Evolutionary conservation across 148 eudicot genomes (phyloP).

Genomic region (Vaccinium corymbosum): DNA sequence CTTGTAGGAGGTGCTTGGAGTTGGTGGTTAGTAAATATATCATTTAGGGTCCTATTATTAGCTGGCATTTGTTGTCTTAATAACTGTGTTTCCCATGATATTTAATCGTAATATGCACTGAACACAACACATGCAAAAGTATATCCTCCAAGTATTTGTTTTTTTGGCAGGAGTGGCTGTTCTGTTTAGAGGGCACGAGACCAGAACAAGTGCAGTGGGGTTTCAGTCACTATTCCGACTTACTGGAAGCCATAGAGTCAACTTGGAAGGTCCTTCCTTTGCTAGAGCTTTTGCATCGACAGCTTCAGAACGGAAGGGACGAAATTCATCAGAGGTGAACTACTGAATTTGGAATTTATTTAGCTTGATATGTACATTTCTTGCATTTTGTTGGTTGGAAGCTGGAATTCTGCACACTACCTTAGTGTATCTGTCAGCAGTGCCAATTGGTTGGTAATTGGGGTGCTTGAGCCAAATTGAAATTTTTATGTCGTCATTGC

Average conservation of each 20-base stretch:
- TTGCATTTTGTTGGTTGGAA: background rate
- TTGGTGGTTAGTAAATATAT: constrained; percentile 26
- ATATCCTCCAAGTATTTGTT: background rate
- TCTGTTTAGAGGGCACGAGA: constrained; percentile 11
- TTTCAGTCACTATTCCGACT: constrained; percentile 23
- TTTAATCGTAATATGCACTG: background rate
- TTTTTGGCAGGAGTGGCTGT: constrained; percentile 19
- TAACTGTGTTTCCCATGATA: background rate
- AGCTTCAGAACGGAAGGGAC: constrained; percentile 18
- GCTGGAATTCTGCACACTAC: background rate
- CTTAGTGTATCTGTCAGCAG: background rate
- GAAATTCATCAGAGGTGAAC: constrained; percentile 27
- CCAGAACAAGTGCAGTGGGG: constrained; percentile 2
- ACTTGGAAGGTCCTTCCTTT: constrained; percentile 12
- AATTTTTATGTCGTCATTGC: background rate
- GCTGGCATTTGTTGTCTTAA: background rate
- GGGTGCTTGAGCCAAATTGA: background rate
- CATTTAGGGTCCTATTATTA: background rate
- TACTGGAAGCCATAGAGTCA: constrained; percentile 2
- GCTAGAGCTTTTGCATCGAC: constrained; percentile 32
- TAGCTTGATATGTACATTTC: background rate
- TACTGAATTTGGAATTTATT: background rate
- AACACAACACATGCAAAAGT: background rate
- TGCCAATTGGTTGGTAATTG: background rate
- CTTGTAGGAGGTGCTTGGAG: constrained; percentile 26